phyloP scores from a whole-genome alignment of 306 rosid species.

The Luffa aegyptiaca region DNA sequence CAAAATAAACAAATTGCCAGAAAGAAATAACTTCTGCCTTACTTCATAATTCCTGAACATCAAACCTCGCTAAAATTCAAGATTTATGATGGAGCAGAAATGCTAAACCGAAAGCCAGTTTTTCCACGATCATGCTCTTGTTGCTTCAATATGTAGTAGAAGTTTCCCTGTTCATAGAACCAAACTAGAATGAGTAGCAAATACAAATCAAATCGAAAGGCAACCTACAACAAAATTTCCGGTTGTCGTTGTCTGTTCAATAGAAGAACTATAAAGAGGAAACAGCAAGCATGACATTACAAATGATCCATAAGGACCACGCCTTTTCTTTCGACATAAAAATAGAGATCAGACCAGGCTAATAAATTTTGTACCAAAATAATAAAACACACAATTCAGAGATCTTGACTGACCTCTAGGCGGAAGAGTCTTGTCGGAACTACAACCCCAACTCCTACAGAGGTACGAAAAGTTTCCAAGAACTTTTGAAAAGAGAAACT shows the following conservation, averaged over 20 bases:
- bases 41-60: neutral
- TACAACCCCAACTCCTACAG: constrained; percentile 86
- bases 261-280: neutral
- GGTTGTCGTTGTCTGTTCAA: neutral
- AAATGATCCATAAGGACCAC: neutral
- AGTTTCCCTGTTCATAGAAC: constrained; percentile 64
- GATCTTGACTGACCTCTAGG: constrained; percentile 62
- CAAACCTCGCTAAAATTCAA: neutral
- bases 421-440: constrained; percentile 79
- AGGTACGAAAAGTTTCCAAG: constrained; percentile 63
- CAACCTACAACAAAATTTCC: neutral
- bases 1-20: neutral
- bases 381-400: neutral
- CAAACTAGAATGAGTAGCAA: constrained; percentile 14
- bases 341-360: neutral
- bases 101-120: constrained; percentile 88
- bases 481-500: constrained; percentile 54
- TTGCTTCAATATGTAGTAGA: constrained; percentile 60
- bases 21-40: neutral
- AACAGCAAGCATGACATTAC: neutral
- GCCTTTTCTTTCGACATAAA: neutral
- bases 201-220: neutral
- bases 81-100: constrained; percentile 70
- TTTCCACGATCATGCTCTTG: constrained; percentile 65
- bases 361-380: neutral